Evolutionary conservation across 768 basidiomycete genomes (phyloP).

Genomic region (Kondoa subrosea): DNA sequence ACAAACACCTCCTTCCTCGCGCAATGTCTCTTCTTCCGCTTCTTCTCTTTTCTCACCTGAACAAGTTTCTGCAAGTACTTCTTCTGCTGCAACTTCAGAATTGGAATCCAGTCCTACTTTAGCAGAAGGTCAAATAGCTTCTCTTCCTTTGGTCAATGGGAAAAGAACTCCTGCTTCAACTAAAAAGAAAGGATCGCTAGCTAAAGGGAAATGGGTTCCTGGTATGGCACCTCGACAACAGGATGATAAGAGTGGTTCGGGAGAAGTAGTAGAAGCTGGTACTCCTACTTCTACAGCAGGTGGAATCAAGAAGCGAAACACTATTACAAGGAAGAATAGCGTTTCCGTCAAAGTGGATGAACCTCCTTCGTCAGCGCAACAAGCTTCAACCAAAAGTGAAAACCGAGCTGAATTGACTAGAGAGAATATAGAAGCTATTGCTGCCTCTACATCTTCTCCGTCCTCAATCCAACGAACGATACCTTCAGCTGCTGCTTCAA

Average conservation of each 20-base stretch:
- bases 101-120: not conserved
- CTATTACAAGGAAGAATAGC: not conserved
- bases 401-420: not conserved
- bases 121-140: not conserved
- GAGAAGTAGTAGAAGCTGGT: not conserved
- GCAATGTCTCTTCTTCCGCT: not conserved
- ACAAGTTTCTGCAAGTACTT: not conserved
- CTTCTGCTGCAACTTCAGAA: not conserved
- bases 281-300: not conserved
- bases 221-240: not conserved
- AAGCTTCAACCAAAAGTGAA: not conserved
- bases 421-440: not conserved
- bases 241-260: too few species aligned
- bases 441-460: too few species aligned
- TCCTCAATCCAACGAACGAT: not conserved
- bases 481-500: not conserved
- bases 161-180: not conserved
- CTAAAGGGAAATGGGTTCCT: slow-evolving; percentile 4
- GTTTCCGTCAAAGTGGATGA: not conserved
- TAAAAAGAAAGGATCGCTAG: not conserved
- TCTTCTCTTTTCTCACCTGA: not conserved
- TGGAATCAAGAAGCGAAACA: not conserved
- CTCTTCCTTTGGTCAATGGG: not conserved
- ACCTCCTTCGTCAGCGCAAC: not conserved
- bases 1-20: not conserved